Percentiles rank a stretch among this genome's conserved stretches.
phyloP scores from a whole-genome alignment of 2,329 filamentous ascomycete genomes.

The Coniochaeta sp. region DNA sequence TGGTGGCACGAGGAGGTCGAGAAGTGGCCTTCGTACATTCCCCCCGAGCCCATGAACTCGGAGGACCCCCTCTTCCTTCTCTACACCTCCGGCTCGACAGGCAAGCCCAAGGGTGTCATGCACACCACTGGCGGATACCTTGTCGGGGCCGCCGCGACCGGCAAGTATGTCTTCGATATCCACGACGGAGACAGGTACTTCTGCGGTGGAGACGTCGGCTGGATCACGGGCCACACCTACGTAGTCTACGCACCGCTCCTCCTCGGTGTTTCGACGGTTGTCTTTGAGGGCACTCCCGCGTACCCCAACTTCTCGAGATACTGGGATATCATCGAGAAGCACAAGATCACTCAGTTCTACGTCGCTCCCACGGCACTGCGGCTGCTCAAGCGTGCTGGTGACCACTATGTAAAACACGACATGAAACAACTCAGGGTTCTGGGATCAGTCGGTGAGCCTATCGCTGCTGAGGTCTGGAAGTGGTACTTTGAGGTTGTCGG shows the following conservation, averaged over 20 bases:
- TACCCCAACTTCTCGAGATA: slow-evolving; percentile 98
- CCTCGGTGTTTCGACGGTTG: slow-evolving; percentile 87
- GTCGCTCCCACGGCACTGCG: slow-evolving; percentile 92
- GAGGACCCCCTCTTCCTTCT: slow-evolving; percentile 96
- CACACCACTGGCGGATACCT: slow-evolving; percentile 95
- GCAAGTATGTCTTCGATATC: slow-evolving; percentile 98
- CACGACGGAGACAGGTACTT: slow-evolving; percentile 92
- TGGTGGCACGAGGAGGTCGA: slow-evolving; percentile 99
- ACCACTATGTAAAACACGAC: slow-evolving; percentile 81
- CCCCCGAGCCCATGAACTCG: slow-evolving; percentile 81
- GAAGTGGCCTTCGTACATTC: slow-evolving; percentile 90
- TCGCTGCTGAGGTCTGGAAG: slow-evolving; percentile 97
- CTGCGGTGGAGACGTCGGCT: slow-evolving; percentile 96
- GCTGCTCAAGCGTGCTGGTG: slow-evolving; percentile 88
- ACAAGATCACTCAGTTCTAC: slow-evolving; percentile 96
- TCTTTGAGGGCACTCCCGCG: slow-evolving; percentile 95
- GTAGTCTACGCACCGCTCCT: slow-evolving; percentile 94
- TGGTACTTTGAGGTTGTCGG: slow-evolving; percentile 97
- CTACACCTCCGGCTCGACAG: slow-evolving; percentile 95
- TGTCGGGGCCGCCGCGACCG: slow-evolving; percentile 85
- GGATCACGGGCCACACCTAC: slow-evolving; percentile 98
- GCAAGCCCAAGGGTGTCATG: slow-evolving; percentile 98
- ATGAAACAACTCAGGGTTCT: slow-evolving; percentile 88
- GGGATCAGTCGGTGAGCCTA: slow-evolving; percentile 94
- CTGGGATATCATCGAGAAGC: slow-evolving; percentile 96